Evolutionary conservation across 2,329 filamentous ascomycete species (phyloP), one percentile per base, ranked within the genome.

Genomic region (Arachnomyces sp.): DNA sequence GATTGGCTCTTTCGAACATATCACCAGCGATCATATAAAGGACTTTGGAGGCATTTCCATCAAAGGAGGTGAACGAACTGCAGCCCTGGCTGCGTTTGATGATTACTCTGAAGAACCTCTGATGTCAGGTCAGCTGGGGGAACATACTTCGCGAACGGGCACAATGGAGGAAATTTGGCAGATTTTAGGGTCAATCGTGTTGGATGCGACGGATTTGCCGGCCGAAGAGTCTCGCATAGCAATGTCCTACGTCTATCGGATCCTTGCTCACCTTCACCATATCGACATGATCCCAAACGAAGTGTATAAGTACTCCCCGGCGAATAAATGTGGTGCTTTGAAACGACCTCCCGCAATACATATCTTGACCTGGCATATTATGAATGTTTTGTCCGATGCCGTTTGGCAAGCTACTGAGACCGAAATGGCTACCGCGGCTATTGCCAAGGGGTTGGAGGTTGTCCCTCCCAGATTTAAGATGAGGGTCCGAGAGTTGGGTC

Each of bases 301-400:
- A 28, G 57, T 71, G 5, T 72, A 72, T 48, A 61, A 62, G 39
- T 66, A 64, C 42, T 45, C 49, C 7, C 39, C 47, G 34, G 53
- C 54, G 12, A 45, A 52, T 34, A 49, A 52, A 18, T 50, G 57
- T 21, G 52, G 59, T 35, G 49, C 48, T 14, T 42, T 55, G 3
- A 61, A 61, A 41, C 58, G 65, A 7, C 66, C 68, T 4, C 68
- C 69, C 4, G 63, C 61, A 3, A 55, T 72, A 36, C 56, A 68
- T 46, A 44, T 71, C 3, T 51, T 72, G 25, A 66, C 63, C 9
- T 61, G 55, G 8, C 59, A 64, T 42, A 71, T 72, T 15, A 63
- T 72, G 62, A 65, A 61, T 35, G 60, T 65, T 38, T 42, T 72
- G 28, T 68, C 69, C 4, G 68, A 72, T 45, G 61, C 68, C 28